phyloP scores from a whole-genome alignment of 2,329 filamentous ascomycete species.

The Paraconiothyrium brasiliense region DNA sequence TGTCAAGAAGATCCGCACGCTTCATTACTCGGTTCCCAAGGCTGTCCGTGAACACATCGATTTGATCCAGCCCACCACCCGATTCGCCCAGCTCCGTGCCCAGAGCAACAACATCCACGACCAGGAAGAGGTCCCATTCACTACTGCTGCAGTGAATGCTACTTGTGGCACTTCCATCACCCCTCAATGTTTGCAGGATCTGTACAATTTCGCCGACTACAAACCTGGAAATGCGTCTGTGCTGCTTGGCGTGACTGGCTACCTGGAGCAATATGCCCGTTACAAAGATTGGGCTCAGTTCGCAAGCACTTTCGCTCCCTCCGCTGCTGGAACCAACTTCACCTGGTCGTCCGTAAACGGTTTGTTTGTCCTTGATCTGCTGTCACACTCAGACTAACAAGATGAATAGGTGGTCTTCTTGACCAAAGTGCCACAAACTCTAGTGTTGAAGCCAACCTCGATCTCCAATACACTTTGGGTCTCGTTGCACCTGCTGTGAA shows the following conservation, averaged over 20 bases:
- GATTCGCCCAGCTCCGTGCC: constrained; percentile 63
- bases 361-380: constrained; percentile 24
- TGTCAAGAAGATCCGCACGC: constrained; percentile 61
- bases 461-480: constrained; percentile 60
- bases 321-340: constrained; percentile 56
- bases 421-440: constrained; percentile 48
- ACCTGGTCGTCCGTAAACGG: constrained; percentile 55
- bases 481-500: constrained; percentile 53
- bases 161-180: constrained; percentile 57
- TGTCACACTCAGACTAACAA: constrained; percentile 18
- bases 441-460: constrained; percentile 61
- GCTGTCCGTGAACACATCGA: constrained; percentile 64
- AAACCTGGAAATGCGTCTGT: constrained; percentile 48
- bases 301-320: constrained; percentile 49
- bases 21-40: constrained; percentile 70
- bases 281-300: constrained; percentile 58
- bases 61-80: constrained; percentile 72
- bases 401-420: constrained; percentile 35
- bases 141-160: constrained; percentile 40
- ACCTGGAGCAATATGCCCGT: constrained; percentile 59
- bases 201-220: constrained; percentile 57
- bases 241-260: constrained; percentile 58
- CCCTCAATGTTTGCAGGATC: constrained; percentile 56
- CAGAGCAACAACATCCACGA: constrained; percentile 51
- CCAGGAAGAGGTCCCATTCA: constrained; percentile 32